Conservation (phyloP, 345 rosid species). For the Syzygium oleosum region DNA sequence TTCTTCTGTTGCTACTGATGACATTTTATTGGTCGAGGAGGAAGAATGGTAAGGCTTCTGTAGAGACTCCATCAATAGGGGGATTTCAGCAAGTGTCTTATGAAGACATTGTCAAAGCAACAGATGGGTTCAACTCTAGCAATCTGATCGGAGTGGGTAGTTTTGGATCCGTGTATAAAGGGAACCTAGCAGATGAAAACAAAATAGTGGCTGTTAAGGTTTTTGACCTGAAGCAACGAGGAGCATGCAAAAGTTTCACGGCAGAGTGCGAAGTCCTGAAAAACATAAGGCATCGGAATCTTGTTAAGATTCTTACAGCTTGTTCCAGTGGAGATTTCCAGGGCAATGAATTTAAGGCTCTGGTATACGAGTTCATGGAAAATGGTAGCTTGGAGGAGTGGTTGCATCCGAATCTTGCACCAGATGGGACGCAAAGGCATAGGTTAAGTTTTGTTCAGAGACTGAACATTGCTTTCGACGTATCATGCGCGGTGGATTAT, state of each 20-base stretch:
- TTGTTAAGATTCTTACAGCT: conserved; percentile 1
- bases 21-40: not conserved
- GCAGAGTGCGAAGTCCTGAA: conserved; percentile 7
- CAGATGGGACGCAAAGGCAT: not conserved
- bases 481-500: conserved; percentile 7
- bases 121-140: conserved; percentile 4
- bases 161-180: conserved; percentile 8
- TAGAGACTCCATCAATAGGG: not conserved
- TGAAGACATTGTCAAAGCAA: not conserved
- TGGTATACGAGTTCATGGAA: conserved; percentile 6
- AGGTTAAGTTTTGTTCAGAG: not conserved
- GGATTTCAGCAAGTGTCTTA: conserved; percentile 1
- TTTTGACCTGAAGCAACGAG: not conserved
- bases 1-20: not conserved
- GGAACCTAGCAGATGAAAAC: not conserved
- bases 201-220: conserved; percentile 2
- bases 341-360: conserved; percentile 15
- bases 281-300: conserved; percentile 6
- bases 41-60: not conserved
- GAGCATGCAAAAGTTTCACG: conserved; percentile 9
- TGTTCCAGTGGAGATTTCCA: conserved; percentile 3
- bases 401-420: not conserved
- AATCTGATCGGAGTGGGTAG: conserved; percentile 3
- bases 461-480: conserved; percentile 5
- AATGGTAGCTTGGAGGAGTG: conserved; percentile 19